A percentile compares a stretch with the other conserved stretches of the same genome.
phyloP scores from a whole-genome alignment of 2,329 filamentous ascomycete genomes.

The Aspergillus thermomutatus region DNA sequence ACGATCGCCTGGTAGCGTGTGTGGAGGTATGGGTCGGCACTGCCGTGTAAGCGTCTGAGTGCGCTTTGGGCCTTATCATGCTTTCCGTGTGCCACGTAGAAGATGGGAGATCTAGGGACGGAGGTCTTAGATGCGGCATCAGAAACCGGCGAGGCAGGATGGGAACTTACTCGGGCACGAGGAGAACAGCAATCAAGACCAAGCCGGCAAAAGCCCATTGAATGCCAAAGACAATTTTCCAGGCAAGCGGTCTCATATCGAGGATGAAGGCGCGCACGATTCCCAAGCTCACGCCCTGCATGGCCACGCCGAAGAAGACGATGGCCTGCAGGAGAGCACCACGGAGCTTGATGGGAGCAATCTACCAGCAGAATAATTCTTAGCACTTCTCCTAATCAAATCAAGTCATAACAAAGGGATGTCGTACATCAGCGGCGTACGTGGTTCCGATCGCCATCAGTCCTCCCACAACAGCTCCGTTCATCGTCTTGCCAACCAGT shows the following conservation, averaged over 20 bases:
- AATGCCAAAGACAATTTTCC: slow-evolving; percentile 16
- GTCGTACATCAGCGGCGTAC: slow-evolving; percentile 16
- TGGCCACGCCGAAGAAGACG: slow-evolving; percentile 16
- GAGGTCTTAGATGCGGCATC: no score
- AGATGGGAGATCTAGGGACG: slow-evolving; percentile 3
- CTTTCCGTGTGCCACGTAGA: slow-evolving; percentile 3
- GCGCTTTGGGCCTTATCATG: slow-evolving; percentile 7
- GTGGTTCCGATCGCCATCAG: slow-evolving; percentile 16
- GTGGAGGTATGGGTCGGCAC: no score
- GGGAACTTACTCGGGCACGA: slow-evolving; percentile 12
- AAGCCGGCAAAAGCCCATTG: slow-evolving; percentile 15
- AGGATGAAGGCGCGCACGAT: slow-evolving; percentile 17
- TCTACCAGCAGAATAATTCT: background rate
- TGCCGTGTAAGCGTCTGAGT: slow-evolving; percentile 7
- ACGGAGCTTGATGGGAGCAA: slow-evolving; percentile 10
- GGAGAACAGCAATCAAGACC: slow-evolving; percentile 7
- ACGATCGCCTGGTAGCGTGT: slow-evolving; percentile 2
- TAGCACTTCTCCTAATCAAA: no score
- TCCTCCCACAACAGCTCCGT: slow-evolving; percentile 15
- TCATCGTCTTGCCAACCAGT: slow-evolving; percentile 18
- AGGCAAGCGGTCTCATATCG: slow-evolving; percentile 8
- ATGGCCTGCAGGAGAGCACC: slow-evolving; percentile 9
- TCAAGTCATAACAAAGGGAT: background rate
- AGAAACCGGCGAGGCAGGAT: background rate
- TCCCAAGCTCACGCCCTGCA: slow-evolving; percentile 15